phyloP scores from a whole-genome alignment of 2,329 filamentous ascomycete genomes.

The Elsinoe fawcettii region DNA sequence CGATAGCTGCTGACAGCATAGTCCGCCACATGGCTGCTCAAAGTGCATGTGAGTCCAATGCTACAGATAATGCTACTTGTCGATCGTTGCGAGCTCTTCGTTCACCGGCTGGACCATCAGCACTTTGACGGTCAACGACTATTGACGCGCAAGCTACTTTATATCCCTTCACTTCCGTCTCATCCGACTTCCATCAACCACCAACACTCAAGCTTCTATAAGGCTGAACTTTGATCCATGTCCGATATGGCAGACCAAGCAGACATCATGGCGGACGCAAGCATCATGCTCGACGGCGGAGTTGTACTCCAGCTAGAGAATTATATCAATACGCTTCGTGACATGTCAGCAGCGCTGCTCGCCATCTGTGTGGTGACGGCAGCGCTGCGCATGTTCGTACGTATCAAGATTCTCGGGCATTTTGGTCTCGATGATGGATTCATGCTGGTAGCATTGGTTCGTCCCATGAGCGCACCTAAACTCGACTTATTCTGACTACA shows the following conservation, averaged over 20 bases:
- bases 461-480: background rate
- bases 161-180: background rate
- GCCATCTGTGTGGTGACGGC: conserved; percentile 9
- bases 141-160: conserved; percentile 6
- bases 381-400: conserved; percentile 14
- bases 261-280: conserved; percentile 5
- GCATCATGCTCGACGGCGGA: conserved; percentile 4
- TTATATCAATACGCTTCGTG: conserved; percentile 9
- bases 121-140: background rate
- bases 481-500: conserved; percentile 5
- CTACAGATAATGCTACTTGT: background rate
- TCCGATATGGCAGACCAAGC: conserved; percentile 12
- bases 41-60: background rate
- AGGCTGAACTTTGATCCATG: background rate
- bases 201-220: background rate
- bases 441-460: conserved; percentile 12
- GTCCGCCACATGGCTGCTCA: background rate
- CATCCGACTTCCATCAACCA: background rate
- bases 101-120: background rate
- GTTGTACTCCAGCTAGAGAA: conserved; percentile 9
- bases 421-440: conserved; percentile 11
- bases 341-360: conserved; percentile 12
- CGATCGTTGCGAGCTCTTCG: background rate
- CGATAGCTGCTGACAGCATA: background rate
- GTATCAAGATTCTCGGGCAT: conserved; percentile 7